These are phyloP conservation scores for Guyanaporus albipodus DNA, from an alignment of 768 basidiomycete genomes.

Conservation along the genomic window DNA sequence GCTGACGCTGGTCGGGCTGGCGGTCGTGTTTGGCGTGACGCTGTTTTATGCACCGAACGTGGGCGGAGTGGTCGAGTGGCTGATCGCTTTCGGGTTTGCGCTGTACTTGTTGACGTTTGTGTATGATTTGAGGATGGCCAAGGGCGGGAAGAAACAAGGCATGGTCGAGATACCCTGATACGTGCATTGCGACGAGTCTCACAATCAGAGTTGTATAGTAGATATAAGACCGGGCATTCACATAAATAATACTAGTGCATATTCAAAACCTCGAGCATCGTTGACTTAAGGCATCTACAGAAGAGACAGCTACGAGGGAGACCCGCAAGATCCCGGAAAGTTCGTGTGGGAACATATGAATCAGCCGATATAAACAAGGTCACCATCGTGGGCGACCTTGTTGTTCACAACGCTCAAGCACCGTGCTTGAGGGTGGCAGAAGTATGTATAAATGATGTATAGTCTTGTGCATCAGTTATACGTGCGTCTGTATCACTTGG, in stretches of 20 bases:
- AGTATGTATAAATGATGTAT: constrained; percentile 1
- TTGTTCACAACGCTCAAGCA: background rate
- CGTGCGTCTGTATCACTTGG: constrained; percentile 13
- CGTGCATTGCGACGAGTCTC: too few relatives aligned
- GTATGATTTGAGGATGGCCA: constrained; percentile 64
- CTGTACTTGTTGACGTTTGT: constrained; percentile 71
- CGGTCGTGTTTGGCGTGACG: constrained; percentile 59
- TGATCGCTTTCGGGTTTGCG: constrained; percentile 66
- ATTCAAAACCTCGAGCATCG: too few relatives aligned
- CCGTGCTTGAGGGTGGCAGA: constrained; percentile 2
- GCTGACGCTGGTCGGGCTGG: constrained; percentile 50
- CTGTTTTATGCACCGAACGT: constrained; percentile 43
- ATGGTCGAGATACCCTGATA: background rate
- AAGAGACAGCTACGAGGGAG: too few relatives aligned
- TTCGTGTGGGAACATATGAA: background rate
- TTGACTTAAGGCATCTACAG: too few relatives aligned
- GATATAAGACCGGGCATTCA: too few relatives aligned
- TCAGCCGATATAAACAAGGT: too few relatives aligned
- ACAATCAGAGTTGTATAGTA: too few relatives aligned
- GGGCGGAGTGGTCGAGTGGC: constrained; percentile 73
- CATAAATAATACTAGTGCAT: too few relatives aligned
- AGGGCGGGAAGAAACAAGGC: constrained; percentile 7
- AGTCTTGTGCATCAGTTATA: background rate
- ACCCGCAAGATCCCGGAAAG: background rate
- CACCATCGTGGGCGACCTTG: background rate